Percentiles rank a stretch among this genome's conserved stretches.
phyloP scores from a whole-genome alignment of 345 rosid species.

The Cardamine occulta region DNA sequence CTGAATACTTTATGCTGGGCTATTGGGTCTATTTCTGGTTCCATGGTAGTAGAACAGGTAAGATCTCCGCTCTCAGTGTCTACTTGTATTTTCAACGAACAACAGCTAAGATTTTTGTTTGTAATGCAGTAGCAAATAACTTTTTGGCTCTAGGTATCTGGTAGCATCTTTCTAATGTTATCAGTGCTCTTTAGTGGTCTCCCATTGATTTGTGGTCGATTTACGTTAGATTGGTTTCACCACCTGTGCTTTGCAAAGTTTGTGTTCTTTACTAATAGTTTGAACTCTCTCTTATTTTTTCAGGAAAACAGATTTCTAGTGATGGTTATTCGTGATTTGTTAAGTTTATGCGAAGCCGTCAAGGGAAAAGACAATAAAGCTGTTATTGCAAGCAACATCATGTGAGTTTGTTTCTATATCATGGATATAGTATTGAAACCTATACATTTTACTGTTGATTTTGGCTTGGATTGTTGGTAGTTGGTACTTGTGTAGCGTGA shows the following conservation, averaged over 20 bases:
- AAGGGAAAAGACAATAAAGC: slow-evolving; percentile 99
- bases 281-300: slow-evolving; percentile 10
- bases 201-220: slow-evolving; percentile 6
- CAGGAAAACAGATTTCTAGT: slow-evolving; percentile 99
- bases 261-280: slow-evolving; percentile 5
- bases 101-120: slow-evolving; percentile 12
- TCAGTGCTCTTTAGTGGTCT: not conserved
- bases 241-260: not conserved
- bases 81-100: slow-evolving; percentile 12
- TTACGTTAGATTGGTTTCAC: slow-evolving; percentile 16
- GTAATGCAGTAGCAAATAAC: slow-evolving; percentile 17
- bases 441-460: not conserved
- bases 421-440: slow-evolving; percentile 7
- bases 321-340: slow-evolving; percentile 92
- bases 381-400: slow-evolving; percentile 97
- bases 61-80: slow-evolving; percentile 23
- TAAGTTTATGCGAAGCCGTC: slow-evolving; percentile 86
- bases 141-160: not conserved
- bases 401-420: slow-evolving; percentile 59
- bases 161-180: slow-evolving; percentile 14
- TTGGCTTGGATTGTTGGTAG: slow-evolving; percentile 15
- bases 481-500: slow-evolving; percentile 16
- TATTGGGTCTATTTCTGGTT: slow-evolving; percentile 98
- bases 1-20: slow-evolving; percentile 98
- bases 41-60: slow-evolving; percentile 98